Conservation (phyloP, 1,284 basidiomycete genomes). For the Cutaneotrichosporon sp. region DNA sequence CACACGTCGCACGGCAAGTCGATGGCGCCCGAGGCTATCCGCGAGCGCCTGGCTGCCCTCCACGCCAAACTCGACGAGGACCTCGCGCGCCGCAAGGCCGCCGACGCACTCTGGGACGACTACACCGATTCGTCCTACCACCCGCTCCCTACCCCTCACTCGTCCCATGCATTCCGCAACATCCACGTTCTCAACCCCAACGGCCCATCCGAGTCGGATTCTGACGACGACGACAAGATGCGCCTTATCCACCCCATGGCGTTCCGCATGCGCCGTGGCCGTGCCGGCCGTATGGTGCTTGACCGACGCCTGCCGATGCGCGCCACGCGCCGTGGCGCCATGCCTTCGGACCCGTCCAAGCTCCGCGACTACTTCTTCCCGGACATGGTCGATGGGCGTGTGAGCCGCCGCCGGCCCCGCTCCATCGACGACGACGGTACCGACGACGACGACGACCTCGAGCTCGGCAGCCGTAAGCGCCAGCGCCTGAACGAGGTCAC, state of each 20-base stretch:
- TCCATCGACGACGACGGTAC: conserved; percentile 31
- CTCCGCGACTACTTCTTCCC: conserved; percentile 35
- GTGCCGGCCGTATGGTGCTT: conserved; percentile 71
- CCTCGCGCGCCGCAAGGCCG: conserved; percentile 57
- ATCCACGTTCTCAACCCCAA: conserved; percentile 40
- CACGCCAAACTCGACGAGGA: conserved; percentile 63
- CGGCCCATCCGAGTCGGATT: conserved; percentile 25
- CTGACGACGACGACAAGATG: conserved; percentile 31
- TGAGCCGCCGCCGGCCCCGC: conserved; percentile 21
- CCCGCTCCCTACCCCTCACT: conserved; percentile 53
- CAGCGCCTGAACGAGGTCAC: conserved; percentile 38
- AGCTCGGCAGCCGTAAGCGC: conserved; percentile 17
- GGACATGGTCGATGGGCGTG: conserved; percentile 16
- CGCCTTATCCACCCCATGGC: conserved; percentile 39
- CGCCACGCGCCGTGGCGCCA: conserved; percentile 21
- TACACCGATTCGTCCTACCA: conserved; percentile 70
- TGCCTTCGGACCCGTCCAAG: conserved; percentile 22
- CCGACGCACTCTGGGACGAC: conserved; percentile 79
- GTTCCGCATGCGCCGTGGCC: conserved; percentile 69
- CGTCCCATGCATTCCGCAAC: conserved; percentile 46
- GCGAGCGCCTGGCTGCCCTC: conserved; percentile 60
- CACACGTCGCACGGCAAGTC: conserved; percentile 26
- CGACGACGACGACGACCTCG: conserved; percentile 11
- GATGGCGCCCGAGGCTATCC: conserved; percentile 39
- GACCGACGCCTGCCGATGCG: conserved; percentile 59